Evolutionary conservation across 2,329 filamentous ascomycete species (phyloP).

Genomic region (Calonectria pseudoturangicola): DNA sequence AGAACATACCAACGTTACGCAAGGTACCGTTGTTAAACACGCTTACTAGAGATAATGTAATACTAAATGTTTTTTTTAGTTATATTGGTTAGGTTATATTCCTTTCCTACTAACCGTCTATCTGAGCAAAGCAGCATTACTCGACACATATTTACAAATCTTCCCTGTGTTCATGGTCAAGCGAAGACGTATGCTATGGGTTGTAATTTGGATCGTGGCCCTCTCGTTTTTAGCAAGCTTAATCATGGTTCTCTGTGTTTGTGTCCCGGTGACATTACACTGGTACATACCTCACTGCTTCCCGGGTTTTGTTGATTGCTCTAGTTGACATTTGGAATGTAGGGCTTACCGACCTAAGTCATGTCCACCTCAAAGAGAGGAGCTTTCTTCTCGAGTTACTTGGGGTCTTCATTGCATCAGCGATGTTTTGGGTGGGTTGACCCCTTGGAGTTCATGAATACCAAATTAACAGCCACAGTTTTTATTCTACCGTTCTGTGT

Average conservation of each 20-base stretch:
- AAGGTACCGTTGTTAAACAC: background rate
- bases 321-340: background rate
- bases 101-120: background rate
- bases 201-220: background rate
- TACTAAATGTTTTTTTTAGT: background rate
- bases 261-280: background rate
- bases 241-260: background rate
- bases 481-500: background rate
- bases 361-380: background rate
- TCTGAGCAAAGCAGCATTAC: background rate
- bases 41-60: too few species aligned
- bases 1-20: background rate
- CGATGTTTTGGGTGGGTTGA: background rate
- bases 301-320: background rate
- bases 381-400: background rate
- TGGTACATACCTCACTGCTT: background rate
- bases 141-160: constrained; percentile 8
- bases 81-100: background rate
- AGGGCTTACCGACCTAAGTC: background rate
- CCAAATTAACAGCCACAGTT: background rate
- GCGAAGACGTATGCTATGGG: background rate
- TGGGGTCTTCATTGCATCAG: background rate
- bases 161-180: background rate
- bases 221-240: background rate
- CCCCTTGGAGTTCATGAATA: background rate